phyloP scores from a whole-genome alignment of 352 stramenopile genomes.

The Globisporangium carolinianum region DNA sequence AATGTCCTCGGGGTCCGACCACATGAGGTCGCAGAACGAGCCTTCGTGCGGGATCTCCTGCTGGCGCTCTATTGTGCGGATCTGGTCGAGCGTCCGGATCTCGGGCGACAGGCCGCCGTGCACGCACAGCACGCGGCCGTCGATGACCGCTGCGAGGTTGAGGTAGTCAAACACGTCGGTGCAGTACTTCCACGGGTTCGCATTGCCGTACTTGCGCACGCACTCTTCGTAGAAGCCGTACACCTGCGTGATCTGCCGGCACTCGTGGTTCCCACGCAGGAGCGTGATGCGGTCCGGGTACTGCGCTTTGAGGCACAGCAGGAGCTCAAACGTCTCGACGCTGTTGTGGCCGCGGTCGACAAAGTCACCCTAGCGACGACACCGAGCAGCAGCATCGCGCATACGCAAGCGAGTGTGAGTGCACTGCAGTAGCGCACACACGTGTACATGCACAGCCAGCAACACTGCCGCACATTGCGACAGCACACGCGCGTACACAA shows the following conservation, averaged over 20 bases:
- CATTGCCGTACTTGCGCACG: constrained; percentile 95
- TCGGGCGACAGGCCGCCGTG: constrained; percentile 95
- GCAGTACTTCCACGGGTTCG: constrained; percentile 95
- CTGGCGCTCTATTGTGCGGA: constrained; percentile 95
- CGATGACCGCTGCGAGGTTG: constrained; percentile 92
- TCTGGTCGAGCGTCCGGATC: constrained; percentile 92
- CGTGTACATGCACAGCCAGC: not conserved
- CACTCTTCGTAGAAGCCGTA: constrained; percentile 98
- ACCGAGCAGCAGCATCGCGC: constrained; percentile 1
- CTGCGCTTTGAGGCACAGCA: constrained; percentile 82
- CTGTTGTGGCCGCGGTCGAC: constrained; percentile 88
- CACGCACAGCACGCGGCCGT: constrained; percentile 88
- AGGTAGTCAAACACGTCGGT: constrained; percentile 97
- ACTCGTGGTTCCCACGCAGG: constrained; percentile 87
- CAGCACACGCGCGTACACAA: not conserved
- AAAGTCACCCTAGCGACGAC: constrained; percentile 69
- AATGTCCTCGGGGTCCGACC: constrained; percentile 96
- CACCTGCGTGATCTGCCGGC: constrained; percentile 95
- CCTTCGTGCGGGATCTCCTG: constrained; percentile 95
- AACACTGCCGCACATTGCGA: not conserved
- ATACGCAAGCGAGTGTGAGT: not conserved
- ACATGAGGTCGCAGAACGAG: constrained; percentile 98
- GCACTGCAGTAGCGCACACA: not conserved
- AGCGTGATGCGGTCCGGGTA: constrained; percentile 87
- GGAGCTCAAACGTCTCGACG: constrained; percentile 86